Evolutionary conservation across 2,329 filamentous ascomycete species (phyloP).

Genomic region (Fusarium aywerte): DNA sequence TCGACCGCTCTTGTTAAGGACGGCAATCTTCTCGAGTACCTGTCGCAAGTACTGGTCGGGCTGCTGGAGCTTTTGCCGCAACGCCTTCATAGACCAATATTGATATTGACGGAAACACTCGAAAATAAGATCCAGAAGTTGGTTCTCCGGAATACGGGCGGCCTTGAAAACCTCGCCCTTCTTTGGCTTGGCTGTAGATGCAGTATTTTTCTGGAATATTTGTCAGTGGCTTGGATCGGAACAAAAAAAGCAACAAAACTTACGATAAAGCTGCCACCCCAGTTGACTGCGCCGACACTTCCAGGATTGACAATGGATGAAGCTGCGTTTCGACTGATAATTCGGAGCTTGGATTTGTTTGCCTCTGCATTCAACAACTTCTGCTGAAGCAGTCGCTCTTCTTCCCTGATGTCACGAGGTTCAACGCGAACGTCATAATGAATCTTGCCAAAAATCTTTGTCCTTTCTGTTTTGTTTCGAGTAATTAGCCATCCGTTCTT

Average conservation of each 20-base stretch:
- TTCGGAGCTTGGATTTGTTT: slow-evolving; percentile 61
- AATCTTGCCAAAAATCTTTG: slow-evolving; percentile 77
- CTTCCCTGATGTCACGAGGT: slow-evolving; percentile 77
- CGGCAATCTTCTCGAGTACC: slow-evolving; percentile 82
- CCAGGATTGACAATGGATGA: slow-evolving; percentile 68
- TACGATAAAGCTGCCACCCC: slow-evolving; percentile 66
- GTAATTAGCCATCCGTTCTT: slow-evolving; percentile 35
- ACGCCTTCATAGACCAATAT: slow-evolving; percentile 93
- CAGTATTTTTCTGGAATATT: slow-evolving; percentile 61
- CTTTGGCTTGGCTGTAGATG: slow-evolving; percentile 64
- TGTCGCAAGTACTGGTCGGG: slow-evolving; percentile 94
- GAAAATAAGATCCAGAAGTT: slow-evolving; percentile 87
- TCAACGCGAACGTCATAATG: slow-evolving; percentile 80
- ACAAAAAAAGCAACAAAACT: slow-evolving; percentile 47
- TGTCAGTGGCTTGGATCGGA: slow-evolving; percentile 30
- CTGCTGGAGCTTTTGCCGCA: slow-evolving; percentile 81
- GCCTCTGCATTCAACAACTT: slow-evolving; percentile 63
- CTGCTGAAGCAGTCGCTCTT: slow-evolving; percentile 70
- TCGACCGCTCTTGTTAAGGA: slow-evolving; percentile 81
- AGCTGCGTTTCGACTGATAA: slow-evolving; percentile 62
- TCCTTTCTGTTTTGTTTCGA: slow-evolving; percentile 73
- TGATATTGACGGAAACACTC: slow-evolving; percentile 84
- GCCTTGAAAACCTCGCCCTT: slow-evolving; percentile 81
- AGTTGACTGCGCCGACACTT: slow-evolving; percentile 51
- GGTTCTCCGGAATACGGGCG: slow-evolving; percentile 87